These are phyloP conservation scores for Toxicodendron radicans DNA, from an alignment of 345 rosid genomes.

Conservation along the genomic window DNA sequence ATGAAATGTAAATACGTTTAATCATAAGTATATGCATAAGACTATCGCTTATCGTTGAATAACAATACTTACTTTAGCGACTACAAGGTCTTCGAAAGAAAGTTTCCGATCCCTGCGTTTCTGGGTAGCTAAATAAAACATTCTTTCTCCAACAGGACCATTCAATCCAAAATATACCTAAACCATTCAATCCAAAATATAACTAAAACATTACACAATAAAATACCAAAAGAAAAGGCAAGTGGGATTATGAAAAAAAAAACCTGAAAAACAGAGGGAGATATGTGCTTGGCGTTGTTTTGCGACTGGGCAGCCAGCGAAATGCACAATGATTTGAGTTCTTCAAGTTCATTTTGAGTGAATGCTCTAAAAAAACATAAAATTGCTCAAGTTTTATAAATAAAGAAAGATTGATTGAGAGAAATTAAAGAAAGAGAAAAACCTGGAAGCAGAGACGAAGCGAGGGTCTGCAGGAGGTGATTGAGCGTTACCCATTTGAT, in stretches of 20 bases:
- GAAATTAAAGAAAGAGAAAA: background rate
- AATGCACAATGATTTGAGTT: constrained; percentile 54
- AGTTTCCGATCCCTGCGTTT: constrained; percentile 59
- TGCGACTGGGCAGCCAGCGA: constrained; percentile 69
- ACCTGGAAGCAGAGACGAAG: constrained; percentile 51
- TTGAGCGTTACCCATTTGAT: constrained; percentile 49
- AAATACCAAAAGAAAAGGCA: background rate
- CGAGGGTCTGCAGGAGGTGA: constrained; percentile 50
- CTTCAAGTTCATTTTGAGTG: constrained; percentile 58
- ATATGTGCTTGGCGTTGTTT: constrained; percentile 44
- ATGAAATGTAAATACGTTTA: no score
- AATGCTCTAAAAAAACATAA: constrained; percentile 54
- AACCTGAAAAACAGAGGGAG: constrained; percentile 69
- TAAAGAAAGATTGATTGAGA: background rate
- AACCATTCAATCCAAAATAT: background rate
- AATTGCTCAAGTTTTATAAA: background rate
- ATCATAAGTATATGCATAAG: no score
- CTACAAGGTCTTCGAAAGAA: constrained; percentile 71
- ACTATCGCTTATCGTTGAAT: background rate
- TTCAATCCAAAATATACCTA: constrained; percentile 62
- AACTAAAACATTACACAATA: background rate
- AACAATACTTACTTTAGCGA: constrained; percentile 61
- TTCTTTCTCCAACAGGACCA: constrained; percentile 61
- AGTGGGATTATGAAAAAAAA: background rate
- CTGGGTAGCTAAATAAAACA: constrained; percentile 67